These are phyloP conservation scores for Neocallimastix lanati DNA, from an alignment of 192 early-diverging fungal genomes.

Conservation along the genomic window DNA sequence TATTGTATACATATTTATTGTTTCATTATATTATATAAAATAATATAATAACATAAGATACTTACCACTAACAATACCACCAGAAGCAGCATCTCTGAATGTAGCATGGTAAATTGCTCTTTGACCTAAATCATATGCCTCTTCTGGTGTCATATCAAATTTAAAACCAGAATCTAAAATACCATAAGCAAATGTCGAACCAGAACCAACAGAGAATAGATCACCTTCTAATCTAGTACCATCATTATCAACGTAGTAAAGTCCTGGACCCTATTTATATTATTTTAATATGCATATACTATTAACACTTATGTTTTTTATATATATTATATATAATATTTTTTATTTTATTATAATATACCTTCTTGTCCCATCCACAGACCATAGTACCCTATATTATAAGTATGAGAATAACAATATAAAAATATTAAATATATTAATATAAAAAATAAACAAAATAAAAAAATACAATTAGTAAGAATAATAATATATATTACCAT, in stretches of 20 bases:
- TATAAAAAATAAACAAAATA: too few relatives aligned
- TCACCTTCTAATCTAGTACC: conserved; percentile 72
- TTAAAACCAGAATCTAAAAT: conserved; percentile 79
- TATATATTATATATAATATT: too few relatives aligned
- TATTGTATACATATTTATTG: too few relatives aligned
- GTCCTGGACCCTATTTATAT: conserved; percentile 68
- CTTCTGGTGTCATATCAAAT: conserved; percentile 55
- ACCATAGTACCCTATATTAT: conserved; percentile 99
- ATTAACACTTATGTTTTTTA: too few relatives aligned
- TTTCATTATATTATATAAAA: too few relatives aligned
- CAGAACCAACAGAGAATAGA: conserved; percentile 91
- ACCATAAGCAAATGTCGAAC: conserved; percentile 98
- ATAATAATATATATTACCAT: too few relatives aligned
- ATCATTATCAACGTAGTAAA: conserved; percentile 95
- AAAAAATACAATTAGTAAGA: too few relatives aligned
- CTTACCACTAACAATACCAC: conserved; percentile 59
- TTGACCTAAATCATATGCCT: conserved; percentile 79
- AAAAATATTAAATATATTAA: neutral
- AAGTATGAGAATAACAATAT: too few relatives aligned
- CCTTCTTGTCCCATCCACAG: conserved; percentile 89
- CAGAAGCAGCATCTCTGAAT: conserved; percentile 81
- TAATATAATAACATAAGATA: too few relatives aligned
- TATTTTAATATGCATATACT: too few relatives aligned
- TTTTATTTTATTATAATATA: too few relatives aligned
- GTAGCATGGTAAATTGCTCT: conserved; percentile 92